Evolutionary conservation across 805 yeast species (phyloP), one percentile per base, ranked within the genome.

Genomic region (Zygosaccharomyces rouxii): DNA sequence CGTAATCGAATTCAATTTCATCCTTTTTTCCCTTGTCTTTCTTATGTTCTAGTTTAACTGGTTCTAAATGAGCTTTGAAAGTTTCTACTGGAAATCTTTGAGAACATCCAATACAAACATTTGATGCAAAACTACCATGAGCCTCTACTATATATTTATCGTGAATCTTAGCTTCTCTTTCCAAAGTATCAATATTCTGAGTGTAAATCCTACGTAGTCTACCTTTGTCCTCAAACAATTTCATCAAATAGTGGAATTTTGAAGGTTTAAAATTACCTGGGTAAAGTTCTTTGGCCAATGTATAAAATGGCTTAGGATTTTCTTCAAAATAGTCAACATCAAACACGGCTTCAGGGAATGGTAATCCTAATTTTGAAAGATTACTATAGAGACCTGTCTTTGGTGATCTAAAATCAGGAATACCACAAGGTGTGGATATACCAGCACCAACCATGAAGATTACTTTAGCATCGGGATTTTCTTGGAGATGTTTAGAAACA

Each of bases 301-400:
- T 79, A 60, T 86, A 89, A 62, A 92, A 92, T 0, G 97, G 94
- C 51, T 79, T 74, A 0, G 98, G 98, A 45, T 78, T 77, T 48
- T 84, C 73, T 40, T 75, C 70, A 67, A 89, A 88, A 63, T 79
- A 92, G 16, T 83, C 90, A 37, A 92, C 83, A 62, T 90, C 97
- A 64, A 92, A 92, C 1, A 92, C 97, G 0, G 97, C 97, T 63
- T 92, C 99, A 0, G 97, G 94, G 63, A 80, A 89, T 5, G 98
- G 98, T 42, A 92, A 71, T 30, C 86, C 75, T 33, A 90, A 72
- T 54, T 80, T 75, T 18, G 84, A 74, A 44, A 92, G 71, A 63
- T 92, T 92, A 54, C 89, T 79, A 60, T 92, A 92, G 5, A 92
- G 75, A 0, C 95, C 95, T 1, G 98, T 92, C 38, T 80, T 78